Evolutionary conservation across 78 protist genomes (phyloP).

Genomic region (Guillardia theta): DNA sequence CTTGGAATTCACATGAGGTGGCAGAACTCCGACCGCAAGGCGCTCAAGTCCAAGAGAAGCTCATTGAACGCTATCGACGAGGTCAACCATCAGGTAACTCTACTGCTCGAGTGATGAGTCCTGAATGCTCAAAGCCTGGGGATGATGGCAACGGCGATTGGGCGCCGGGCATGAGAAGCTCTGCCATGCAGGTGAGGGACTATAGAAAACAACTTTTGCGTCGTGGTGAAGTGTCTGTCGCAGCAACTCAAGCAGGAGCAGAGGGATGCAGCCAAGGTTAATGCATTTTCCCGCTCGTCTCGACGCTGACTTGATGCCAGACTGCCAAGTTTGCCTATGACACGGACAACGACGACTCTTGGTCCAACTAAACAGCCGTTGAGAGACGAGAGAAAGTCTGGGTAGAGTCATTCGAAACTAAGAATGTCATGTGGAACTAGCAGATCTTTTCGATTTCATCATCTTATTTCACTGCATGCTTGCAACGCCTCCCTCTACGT

Average conservation of each 20-base stretch:
- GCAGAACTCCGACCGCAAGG: neutral
- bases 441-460: too few relatives aligned
- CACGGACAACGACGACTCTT: neutral
- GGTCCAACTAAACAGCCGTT: neutral
- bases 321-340: neutral
- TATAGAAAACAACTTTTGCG: neutral
- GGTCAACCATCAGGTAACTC: neutral
- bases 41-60: neutral
- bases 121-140: neutral
- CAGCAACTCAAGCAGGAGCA: constrained; percentile 12
- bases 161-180: neutral
- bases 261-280: neutral
- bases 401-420: too few relatives aligned
- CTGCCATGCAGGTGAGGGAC: neutral
- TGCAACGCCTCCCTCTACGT: too few relatives aligned
- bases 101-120: neutral
- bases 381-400: too few relatives aligned
- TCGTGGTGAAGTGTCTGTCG: neutral
- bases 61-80: neutral
- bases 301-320: too few relatives aligned
- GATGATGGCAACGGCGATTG: constrained; percentile 1
- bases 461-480: too few relatives aligned
- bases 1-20: too few relatives aligned
- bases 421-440: too few relatives aligned
- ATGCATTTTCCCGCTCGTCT: too few relatives aligned